A percentile compares a stretch with the other conserved stretches of the same genome.
Evolutionary conservation across 257 asterid species (phyloP).

Genomic region (Scutellaria baicalensis): DNA sequence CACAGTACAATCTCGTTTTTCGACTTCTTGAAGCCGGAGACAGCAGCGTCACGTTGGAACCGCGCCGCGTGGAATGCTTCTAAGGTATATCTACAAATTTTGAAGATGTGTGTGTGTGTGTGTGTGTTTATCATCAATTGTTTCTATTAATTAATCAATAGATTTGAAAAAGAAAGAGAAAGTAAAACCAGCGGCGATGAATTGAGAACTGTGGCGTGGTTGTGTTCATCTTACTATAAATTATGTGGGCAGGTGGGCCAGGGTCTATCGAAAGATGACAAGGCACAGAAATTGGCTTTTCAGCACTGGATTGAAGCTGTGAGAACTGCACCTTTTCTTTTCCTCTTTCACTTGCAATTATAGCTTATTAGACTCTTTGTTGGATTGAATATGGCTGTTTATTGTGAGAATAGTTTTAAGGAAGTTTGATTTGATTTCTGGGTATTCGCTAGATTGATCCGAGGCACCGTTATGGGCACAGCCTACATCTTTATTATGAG

Average conservation of each 20-base stretch:
- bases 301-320: constrained; percentile 99
- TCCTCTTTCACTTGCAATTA: background rate
- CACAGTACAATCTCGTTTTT: constrained; percentile 83
- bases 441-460: constrained; percentile 66
- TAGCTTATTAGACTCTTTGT: background rate
- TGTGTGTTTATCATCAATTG: background rate
- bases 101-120: background rate
- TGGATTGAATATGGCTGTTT: background rate
- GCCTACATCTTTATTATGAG: constrained; percentile 64
- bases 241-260: constrained; percentile 71
- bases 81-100: constrained; percentile 37
- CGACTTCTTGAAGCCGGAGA: constrained; percentile 73
- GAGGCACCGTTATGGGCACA: constrained; percentile 94
- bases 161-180: background rate
- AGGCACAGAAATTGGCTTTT: constrained; percentile 85
- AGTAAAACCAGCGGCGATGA: background rate
- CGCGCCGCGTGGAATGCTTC: constrained; percentile 73
- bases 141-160: background rate
- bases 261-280: constrained; percentile 71
- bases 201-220: constrained; percentile 5
- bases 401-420: background rate
- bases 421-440: constrained; percentile 1
- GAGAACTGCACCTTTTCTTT: constrained; percentile 17
- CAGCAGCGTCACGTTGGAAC: constrained; percentile 78
- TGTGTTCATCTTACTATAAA: constrained; percentile 13